Evolutionary conservation across 257 asterid genomes (phyloP).

Genomic region (Linaria vulgaris): DNA sequence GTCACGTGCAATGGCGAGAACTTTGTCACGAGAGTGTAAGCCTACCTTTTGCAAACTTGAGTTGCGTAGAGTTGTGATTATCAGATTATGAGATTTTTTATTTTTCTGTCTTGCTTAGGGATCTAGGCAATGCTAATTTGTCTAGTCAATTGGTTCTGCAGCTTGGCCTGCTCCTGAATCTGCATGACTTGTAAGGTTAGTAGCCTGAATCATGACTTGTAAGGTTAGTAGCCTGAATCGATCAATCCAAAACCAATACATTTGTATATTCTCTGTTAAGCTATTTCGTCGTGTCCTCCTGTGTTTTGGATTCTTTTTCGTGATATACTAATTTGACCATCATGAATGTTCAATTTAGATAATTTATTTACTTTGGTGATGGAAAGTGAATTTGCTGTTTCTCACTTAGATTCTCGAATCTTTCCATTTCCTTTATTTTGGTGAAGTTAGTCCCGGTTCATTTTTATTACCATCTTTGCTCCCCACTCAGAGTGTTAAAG

Average conservation of each 20-base stretch:
- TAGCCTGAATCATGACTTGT: too few relatives aligned
- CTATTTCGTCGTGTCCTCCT: neutral
- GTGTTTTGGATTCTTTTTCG: neutral
- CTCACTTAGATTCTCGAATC: conserved; percentile 46
- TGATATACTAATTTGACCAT: too few relatives aligned
- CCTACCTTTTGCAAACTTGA: conserved; percentile 10
- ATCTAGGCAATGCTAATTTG: conserved; percentile 95
- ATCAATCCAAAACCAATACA: too few relatives aligned
- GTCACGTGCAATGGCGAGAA: conserved; percentile 85
- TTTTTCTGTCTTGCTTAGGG: conserved; percentile 49
- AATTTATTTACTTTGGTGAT: neutral
- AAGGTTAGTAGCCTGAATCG: too few relatives aligned
- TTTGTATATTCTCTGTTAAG: conserved; percentile 3
- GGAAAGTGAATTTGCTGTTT: neutral
- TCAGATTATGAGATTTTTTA: conserved; percentile 17
- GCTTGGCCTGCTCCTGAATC: conserved; percentile 73
- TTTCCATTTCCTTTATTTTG: too few relatives aligned
- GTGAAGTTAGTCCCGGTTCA: too few relatives aligned
- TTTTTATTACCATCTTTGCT: too few relatives aligned
- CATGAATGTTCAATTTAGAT: too few relatives aligned
- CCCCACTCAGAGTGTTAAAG: too few relatives aligned
- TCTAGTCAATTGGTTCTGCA: conserved; percentile 81
- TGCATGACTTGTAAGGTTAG: conserved; percentile 87
- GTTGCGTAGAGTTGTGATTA: conserved; percentile 13
- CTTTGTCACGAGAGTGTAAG: conserved; percentile 91